Percentiles rank a stretch among this genome's conserved stretches.
phyloP scores from a whole-genome alignment of 169 alveolate species.

The Babesia microti region DNA sequence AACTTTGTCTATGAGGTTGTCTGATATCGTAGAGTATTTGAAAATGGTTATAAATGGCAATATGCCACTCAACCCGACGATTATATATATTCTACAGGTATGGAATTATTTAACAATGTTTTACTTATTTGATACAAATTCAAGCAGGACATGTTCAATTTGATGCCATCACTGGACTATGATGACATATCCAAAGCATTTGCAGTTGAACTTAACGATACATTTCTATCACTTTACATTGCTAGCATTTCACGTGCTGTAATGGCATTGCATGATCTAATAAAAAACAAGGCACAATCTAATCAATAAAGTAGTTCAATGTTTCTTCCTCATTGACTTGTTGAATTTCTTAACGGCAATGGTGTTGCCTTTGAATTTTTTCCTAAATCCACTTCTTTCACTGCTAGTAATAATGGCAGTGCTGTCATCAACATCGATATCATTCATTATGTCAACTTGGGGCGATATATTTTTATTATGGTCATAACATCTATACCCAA shows the following conservation, averaged over 20 bases:
- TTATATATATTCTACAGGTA: constrained; percentile 78
- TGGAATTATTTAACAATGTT: background rate
- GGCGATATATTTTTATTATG: too few species aligned
- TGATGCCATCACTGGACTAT: constrained; percentile 78
- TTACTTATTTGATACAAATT: background rate
- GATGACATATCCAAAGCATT: constrained; percentile 79
- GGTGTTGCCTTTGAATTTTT: constrained; percentile 16
- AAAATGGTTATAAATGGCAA: constrained; percentile 70
- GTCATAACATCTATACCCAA: too few species aligned
- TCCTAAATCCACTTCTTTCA: constrained; percentile 1
- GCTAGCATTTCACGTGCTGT: constrained; percentile 82
- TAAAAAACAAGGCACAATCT: constrained; percentile 84
- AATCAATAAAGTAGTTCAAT: too few species aligned
- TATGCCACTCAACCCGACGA: constrained; percentile 72
- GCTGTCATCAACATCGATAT: background rate
- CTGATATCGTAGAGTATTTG: constrained; percentile 53
- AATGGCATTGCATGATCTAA: constrained; percentile 87
- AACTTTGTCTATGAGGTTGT: constrained; percentile 42
- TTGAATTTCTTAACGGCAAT: constrained; percentile 47
- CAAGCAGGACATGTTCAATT: constrained; percentile 85
- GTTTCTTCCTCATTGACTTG: too few species aligned
- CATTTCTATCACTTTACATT: constrained; percentile 81
- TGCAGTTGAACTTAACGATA: constrained; percentile 84
- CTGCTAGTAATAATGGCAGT: background rate
- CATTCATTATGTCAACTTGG: constrained; percentile 1